These are phyloP conservation scores for Boletus semigastroideus DNA, from an alignment of 1,284 basidiomycete species.

Conservation along the genomic window DNA sequence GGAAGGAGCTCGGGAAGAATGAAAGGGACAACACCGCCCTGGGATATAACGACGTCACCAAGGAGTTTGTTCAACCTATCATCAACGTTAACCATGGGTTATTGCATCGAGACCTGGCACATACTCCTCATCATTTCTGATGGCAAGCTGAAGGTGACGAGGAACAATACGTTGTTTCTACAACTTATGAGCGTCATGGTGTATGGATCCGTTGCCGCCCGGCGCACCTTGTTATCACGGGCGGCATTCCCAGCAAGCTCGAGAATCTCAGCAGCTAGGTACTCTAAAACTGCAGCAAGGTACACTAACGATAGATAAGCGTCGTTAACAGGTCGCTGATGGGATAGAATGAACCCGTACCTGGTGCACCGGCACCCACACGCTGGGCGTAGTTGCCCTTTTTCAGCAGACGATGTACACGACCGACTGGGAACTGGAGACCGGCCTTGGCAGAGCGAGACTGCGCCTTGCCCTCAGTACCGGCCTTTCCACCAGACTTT, in stretches of 20 bases:
- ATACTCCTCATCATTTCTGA: conserved; percentile 84
- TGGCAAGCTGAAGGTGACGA: conserved; percentile 87
- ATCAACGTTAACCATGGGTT: conserved; percentile 6
- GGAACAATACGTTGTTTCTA: conserved; percentile 89
- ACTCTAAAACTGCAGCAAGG: conserved; percentile 75
- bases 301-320: conserved; percentile 53
- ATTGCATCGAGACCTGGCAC: conserved; percentile 31
- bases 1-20: conserved; percentile 53
- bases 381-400: conserved; percentile 83
- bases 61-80: conserved; percentile 71
- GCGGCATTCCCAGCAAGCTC: conserved; percentile 87
- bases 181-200: neutral
- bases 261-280: conserved; percentile 87
- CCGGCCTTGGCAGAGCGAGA: conserved; percentile 79
- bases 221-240: conserved; percentile 68
- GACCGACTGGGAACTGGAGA: conserved; percentile 84
- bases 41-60: conserved; percentile 85
- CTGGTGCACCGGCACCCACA: conserved; percentile 79
- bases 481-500: conserved; percentile 62
- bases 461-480: conserved; percentile 55
- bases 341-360: conserved; percentile 39
- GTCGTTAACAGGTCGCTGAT: neutral
- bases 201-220: neutral
- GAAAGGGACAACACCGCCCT: conserved; percentile 87
- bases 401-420: conserved; percentile 88